These are phyloP conservation scores for Fusarium nematophilum DNA, from an alignment of 2,329 filamentous ascomycete species.

Conservation along the genomic window DNA sequence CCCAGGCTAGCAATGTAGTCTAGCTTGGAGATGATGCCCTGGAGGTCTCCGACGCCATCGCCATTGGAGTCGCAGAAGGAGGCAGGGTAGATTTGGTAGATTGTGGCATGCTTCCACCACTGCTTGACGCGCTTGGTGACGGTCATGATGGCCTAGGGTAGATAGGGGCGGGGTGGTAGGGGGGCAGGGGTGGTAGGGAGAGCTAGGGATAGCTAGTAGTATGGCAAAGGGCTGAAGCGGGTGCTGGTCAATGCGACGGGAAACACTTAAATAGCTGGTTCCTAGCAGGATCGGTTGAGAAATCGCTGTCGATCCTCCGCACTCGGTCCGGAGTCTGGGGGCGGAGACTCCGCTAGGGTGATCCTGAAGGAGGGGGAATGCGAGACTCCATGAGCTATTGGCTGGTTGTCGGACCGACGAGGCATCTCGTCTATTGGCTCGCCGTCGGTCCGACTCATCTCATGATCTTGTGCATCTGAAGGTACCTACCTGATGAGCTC, in stretches of 20 bases:
- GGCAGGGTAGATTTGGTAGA: constrained; percentile 69
- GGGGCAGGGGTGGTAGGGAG: background rate
- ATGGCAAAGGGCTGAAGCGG: no score
- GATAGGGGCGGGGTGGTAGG: background rate
- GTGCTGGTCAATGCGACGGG: background rate
- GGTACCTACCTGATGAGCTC: background rate
- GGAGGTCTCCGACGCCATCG: constrained; percentile 65
- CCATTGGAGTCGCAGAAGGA: constrained; percentile 66
- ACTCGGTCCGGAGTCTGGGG: constrained; percentile 18
- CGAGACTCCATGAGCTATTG: constrained; percentile 14
- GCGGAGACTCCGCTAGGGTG: background rate
- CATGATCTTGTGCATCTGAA: background rate
- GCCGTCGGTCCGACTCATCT: constrained; percentile 28
- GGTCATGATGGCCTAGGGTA: constrained; percentile 30
- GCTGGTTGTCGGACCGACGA: constrained; percentile 27
- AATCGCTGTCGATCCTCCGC: background rate
- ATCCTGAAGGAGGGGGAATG: background rate
- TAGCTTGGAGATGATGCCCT: constrained; percentile 64
- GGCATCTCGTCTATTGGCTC: background rate
- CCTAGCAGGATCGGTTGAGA: background rate
- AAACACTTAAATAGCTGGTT: background rate
- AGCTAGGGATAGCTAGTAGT: no score
- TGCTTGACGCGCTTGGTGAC: constrained; percentile 34
- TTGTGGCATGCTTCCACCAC: constrained; percentile 67
- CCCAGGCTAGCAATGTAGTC: constrained; percentile 53